Evolutionary conservation across 495 filamentous ascomycete genomes (phyloP).

Genomic region (Pyronema domesticum): DNA sequence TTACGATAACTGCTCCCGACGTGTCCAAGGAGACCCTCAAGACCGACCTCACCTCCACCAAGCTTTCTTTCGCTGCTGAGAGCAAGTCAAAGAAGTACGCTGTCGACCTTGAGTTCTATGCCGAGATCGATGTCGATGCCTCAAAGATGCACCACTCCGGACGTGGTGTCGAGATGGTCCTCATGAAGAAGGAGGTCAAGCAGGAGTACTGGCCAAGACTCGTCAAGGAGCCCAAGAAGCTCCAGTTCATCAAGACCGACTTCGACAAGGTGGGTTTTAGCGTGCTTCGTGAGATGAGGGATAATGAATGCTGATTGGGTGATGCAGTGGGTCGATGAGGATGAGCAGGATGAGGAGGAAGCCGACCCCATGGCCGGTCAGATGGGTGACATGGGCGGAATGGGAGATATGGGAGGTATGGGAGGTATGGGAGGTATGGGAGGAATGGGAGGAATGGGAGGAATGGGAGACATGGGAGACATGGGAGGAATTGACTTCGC

Average conservation of each 20-base stretch:
- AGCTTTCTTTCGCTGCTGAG: conserved; percentile 62
- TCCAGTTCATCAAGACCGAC: conserved; percentile 95
- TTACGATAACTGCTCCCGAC: conserved; percentile 75
- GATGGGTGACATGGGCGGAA: conserved; percentile 47
- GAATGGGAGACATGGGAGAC: conserved; percentile 33
- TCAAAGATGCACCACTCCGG: conserved; percentile 68
- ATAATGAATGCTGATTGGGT: background rate
- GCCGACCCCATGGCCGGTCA: conserved; percentile 60
- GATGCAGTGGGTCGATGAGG: conserved; percentile 88
- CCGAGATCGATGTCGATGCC: conserved; percentile 68
- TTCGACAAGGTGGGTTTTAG: conserved; percentile 70
- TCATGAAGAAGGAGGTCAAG: conserved; percentile 90
- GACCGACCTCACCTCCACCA: conserved; percentile 59
- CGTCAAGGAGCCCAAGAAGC: conserved; percentile 70
- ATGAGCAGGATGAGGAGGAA: conserved; percentile 77
- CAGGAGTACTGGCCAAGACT: conserved; percentile 87
- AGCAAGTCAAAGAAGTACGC: conserved; percentile 69
- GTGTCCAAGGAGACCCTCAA: conserved; percentile 49
- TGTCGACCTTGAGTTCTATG: conserved; percentile 76
- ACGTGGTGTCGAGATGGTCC: conserved; percentile 70
- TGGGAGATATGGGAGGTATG: conserved; percentile 37
- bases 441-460: conserved; percentile 40
- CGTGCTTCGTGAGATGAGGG: background rate
- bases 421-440: conserved; percentile 27
- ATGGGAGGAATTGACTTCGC: conserved; percentile 5